These are phyloP conservation scores for Coemansia sp. DNA, from an alignment of 192 early-diverging fungal genomes.

Conservation along the genomic window DNA sequence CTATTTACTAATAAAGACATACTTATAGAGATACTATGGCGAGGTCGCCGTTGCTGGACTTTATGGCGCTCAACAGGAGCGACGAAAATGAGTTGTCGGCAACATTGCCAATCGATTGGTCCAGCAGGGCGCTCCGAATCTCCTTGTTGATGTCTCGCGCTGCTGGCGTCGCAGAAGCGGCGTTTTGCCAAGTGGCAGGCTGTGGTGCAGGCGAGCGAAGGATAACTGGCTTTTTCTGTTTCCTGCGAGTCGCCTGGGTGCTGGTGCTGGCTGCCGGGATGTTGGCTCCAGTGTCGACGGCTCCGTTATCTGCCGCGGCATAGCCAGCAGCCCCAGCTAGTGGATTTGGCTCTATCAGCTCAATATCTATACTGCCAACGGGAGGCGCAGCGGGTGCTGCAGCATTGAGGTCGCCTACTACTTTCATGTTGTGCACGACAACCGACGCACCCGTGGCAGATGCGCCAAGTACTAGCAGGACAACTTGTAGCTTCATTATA, in stretches of 20 bases:
- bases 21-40: conserved; percentile 19
- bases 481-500: neutral
- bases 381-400: no score
- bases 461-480: neutral
- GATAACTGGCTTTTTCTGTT: no score
- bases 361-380: no score
- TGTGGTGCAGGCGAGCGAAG: no score
- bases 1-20: neutral
- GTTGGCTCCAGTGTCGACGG: no score
- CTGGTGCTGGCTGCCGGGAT: no score
- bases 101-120: conserved; percentile 3
- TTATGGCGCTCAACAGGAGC: conserved; percentile 22
- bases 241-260: no score
- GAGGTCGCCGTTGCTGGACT: conserved; percentile 18
- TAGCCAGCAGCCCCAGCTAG: no score
- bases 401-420: no score
- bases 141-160: conserved; percentile 3
- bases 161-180: neutral
- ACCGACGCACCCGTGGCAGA: neutral
- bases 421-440: neutral
- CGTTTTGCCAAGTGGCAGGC: no score
- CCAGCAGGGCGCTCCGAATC: conserved; percentile 11
- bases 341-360: no score
- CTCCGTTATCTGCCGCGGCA: no score
- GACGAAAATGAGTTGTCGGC: conserved; percentile 19